phyloP scores from a whole-genome alignment of 2,329 filamentous ascomycete species.

The Plectosphaerella plurivora region DNA sequence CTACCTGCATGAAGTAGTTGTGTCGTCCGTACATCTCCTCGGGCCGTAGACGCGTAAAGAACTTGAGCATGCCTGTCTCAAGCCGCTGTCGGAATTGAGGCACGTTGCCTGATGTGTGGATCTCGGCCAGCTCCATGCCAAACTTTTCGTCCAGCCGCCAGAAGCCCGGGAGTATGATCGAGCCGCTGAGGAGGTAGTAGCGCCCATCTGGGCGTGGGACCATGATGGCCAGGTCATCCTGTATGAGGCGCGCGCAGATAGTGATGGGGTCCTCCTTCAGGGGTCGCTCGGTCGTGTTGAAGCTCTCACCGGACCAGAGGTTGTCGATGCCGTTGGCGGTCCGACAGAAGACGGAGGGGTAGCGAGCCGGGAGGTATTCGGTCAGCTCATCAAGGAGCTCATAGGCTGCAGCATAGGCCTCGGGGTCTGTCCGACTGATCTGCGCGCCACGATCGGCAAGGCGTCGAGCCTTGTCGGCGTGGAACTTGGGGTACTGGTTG shows the following conservation, averaged over 20 bases:
- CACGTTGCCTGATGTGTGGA: conserved; percentile 74
- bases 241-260: conserved; percentile 65
- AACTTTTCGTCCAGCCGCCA: conserved; percentile 79
- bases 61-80: conserved; percentile 74
- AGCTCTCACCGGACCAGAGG: conserved; percentile 63
- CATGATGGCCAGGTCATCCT: conserved; percentile 83
- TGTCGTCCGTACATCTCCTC: conserved; percentile 60
- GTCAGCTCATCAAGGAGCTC: conserved; percentile 73
- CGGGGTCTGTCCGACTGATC: conserved; percentile 64
- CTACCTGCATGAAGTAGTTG: conserved; percentile 87
- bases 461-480: conserved; percentile 64
- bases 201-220: conserved; percentile 70
- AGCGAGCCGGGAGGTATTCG: conserved; percentile 68
- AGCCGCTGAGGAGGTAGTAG: conserved; percentile 75
- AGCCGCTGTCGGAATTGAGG: conserved; percentile 67
- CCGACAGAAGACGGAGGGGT: conserved; percentile 63
- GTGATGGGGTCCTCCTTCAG: conserved; percentile 74
- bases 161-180: conserved; percentile 74
- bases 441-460: conserved; percentile 63
- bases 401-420: conserved; percentile 65
- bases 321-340: conserved; percentile 66
- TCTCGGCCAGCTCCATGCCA: conserved; percentile 72
- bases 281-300: conserved; percentile 61
- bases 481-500: conserved; percentile 69
- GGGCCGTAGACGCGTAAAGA: conserved; percentile 68